phyloP scores from a whole-genome alignment of 2,329 filamentous ascomycete species.

The Juglanconis sp. region DNA sequence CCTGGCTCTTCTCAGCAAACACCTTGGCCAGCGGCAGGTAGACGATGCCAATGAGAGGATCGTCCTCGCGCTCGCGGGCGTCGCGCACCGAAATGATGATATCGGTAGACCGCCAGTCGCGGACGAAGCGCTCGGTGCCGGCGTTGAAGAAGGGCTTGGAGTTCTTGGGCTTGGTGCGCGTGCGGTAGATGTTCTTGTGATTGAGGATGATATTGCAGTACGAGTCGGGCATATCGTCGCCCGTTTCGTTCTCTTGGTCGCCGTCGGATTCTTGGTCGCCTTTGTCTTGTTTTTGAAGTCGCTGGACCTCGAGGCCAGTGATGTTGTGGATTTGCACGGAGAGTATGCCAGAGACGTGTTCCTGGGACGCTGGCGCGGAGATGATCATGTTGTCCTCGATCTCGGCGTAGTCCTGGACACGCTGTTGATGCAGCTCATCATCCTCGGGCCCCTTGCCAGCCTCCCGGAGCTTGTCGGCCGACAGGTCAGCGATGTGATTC shows the following conservation, averaged over 20 bases:
- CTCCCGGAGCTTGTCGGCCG: conserved; percentile 64
- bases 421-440: conserved; percentile 65
- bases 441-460: conserved; percentile 55
- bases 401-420: conserved; percentile 61
- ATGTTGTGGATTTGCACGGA: conserved; percentile 72
- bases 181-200: conserved; percentile 66
- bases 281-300: conserved; percentile 52
- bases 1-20: conserved; percentile 60
- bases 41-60: conserved; percentile 67
- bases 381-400: conserved; percentile 64
- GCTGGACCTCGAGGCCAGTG: conserved; percentile 62
- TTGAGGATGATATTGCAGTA: conserved; percentile 75
- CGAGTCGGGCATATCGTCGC: conserved; percentile 63
- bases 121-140: conserved; percentile 68
- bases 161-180: conserved; percentile 74
- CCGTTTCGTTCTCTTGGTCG: conserved; percentile 57
- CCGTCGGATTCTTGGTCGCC: conserved; percentile 40
- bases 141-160: conserved; percentile 77
- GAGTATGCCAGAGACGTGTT: conserved; percentile 64
- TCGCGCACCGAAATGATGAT: conserved; percentile 68
- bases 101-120: conserved; percentile 65
- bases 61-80: conserved; percentile 64
- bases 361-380: conserved; percentile 60
- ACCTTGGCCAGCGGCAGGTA: conserved; percentile 63
- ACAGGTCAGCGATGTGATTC: conserved; percentile 50